These are phyloP conservation scores for Geotrichum reessii DNA, from an alignment of 1,139 yeast species.

Conservation along the genomic window DNA sequence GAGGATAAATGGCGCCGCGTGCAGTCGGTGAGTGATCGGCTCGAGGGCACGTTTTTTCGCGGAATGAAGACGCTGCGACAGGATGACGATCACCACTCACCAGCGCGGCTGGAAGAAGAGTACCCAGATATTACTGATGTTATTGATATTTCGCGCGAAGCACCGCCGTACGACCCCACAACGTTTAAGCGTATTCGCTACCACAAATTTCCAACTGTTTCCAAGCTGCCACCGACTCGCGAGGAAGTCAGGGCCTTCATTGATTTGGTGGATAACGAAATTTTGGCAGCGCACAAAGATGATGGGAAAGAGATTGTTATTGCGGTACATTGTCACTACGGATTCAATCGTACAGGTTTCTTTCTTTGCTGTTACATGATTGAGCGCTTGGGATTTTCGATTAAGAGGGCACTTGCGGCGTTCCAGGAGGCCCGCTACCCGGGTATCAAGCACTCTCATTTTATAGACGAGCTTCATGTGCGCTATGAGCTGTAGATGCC, in stretches of 20 bases:
- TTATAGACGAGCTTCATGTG: conserved; percentile 65
- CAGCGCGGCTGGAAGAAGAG: conserved; percentile 45
- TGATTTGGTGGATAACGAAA: conserved; percentile 44
- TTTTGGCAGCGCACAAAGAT: conserved; percentile 11
- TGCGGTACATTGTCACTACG: conserved; percentile 77
- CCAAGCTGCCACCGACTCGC: conserved; percentile 68
- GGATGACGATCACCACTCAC: conserved; percentile 58
- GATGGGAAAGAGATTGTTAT: conserved; percentile 36
- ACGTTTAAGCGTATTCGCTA: conserved; percentile 51
- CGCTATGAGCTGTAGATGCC: conserved; percentile 40
- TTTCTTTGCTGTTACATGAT: conserved; percentile 65
- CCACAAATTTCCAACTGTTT: conserved; percentile 70
- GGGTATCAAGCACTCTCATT: conserved; percentile 75
- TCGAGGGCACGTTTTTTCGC: conserved; percentile 48
- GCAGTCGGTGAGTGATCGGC: conserved; percentile 42
- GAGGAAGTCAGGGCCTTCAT: conserved; percentile 55
- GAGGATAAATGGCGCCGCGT: conserved; percentile 64
- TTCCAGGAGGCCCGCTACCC: conserved; percentile 57
- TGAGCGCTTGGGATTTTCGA: conserved; percentile 54
- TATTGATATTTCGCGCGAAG: conserved; percentile 69
- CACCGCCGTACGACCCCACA: conserved; percentile 66
- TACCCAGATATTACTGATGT: conserved; percentile 53
- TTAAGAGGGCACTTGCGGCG: conserved; percentile 58
- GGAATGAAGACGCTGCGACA: conserved; percentile 76
- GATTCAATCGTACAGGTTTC: conserved; percentile 75